Evolutionary conservation across 1,284 basidiomycete species (phyloP).

Genomic region (Sporisorium sorghi): DNA sequence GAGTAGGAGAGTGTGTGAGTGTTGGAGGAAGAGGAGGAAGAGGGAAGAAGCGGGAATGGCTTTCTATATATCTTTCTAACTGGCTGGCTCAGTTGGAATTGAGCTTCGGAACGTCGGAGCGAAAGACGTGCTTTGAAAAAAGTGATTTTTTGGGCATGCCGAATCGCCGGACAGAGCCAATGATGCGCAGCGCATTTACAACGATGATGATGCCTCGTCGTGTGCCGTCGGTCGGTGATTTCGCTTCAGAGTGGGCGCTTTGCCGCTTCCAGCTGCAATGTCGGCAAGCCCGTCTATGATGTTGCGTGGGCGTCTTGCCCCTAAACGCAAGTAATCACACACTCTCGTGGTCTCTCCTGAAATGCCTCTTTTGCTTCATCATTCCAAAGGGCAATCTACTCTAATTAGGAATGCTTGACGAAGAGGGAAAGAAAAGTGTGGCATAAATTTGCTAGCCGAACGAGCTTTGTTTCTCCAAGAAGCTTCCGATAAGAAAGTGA

Average conservation of each 20-base stretch:
- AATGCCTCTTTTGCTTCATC: too few relatives aligned
- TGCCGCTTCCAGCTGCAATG: too few relatives aligned
- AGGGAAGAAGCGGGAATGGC: background rate
- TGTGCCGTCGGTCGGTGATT: too few relatives aligned
- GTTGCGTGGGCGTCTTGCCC: background rate
- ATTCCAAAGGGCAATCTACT: too few relatives aligned
- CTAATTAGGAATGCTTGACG: too few relatives aligned
- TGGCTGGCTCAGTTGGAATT: background rate
- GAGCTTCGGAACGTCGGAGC: background rate
- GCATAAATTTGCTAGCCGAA: slow-evolving; percentile 13
- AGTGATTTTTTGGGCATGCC: too few relatives aligned
- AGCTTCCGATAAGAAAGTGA: slow-evolving; percentile 9
- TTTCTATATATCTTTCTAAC: background rate
- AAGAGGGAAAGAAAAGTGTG: background rate
- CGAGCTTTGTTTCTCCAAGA: slow-evolving; percentile 7
- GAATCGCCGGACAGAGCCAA: slow-evolving; percentile 15
- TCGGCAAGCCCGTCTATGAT: background rate
- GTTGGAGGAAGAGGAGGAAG: background rate
- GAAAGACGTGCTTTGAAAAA: background rate
- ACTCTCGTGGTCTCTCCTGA: too few relatives aligned
- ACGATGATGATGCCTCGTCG: background rate
- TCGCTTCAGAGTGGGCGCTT: background rate
- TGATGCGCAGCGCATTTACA: slow-evolving; percentile 31
- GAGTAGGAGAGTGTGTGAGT: background rate
- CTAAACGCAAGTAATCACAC: too few relatives aligned